Percentiles rank a stretch among this genome's conserved stretches.
phyloP scores from a whole-genome alignment of 352 stramenopile genomes.

The Globisporangium perplexum region DNA sequence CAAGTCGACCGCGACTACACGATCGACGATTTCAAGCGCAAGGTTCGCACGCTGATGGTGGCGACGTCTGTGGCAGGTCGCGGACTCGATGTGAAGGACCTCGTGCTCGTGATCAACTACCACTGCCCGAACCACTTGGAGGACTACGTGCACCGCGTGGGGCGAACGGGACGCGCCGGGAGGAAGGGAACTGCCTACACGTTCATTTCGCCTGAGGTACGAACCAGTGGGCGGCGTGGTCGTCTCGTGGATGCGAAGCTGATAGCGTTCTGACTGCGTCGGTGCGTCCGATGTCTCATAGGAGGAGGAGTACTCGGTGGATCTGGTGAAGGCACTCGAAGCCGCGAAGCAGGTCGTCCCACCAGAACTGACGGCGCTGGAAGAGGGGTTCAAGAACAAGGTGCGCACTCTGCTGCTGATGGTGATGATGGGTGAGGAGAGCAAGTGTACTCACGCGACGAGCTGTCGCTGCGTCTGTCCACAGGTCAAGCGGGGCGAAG shows the following conservation, averaged over 20 bases:
- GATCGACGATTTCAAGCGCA: conserved; percentile 98
- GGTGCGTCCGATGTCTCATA: too few relatives aligned
- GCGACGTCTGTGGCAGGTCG: conserved; percentile 95
- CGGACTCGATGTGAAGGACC: conserved; percentile 98
- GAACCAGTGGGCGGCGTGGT: conserved; percentile 8
- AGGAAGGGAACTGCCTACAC: conserved; percentile 98
- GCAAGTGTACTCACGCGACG: too few relatives aligned
- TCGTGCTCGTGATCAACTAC: conserved; percentile 99
- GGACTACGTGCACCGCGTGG: conserved; percentile 99
- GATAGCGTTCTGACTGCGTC: neutral
- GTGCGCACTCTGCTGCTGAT: conserved; percentile 11
- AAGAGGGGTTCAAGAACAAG: conserved; percentile 96
- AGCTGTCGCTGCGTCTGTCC: conserved; percentile 2
- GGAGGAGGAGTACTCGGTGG: conserved; percentile 97
- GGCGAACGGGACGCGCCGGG: conserved; percentile 93
- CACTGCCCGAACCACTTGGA: conserved; percentile 99
- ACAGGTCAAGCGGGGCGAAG: conserved; percentile 92
- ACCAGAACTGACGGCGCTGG: conserved; percentile 87
- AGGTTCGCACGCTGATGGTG: conserved; percentile 90
- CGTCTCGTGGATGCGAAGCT: neutral
- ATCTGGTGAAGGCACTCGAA: conserved; percentile 96
- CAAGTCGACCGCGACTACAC: conserved; percentile 99
- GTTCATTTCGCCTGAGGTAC: conserved; percentile 95
- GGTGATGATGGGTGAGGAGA: neutral
- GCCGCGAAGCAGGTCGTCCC: conserved; percentile 76